These are phyloP conservation scores for Areca catechu DNA, from an alignment of 176 grass and related monocot genomes.

Conservation along the genomic window DNA sequence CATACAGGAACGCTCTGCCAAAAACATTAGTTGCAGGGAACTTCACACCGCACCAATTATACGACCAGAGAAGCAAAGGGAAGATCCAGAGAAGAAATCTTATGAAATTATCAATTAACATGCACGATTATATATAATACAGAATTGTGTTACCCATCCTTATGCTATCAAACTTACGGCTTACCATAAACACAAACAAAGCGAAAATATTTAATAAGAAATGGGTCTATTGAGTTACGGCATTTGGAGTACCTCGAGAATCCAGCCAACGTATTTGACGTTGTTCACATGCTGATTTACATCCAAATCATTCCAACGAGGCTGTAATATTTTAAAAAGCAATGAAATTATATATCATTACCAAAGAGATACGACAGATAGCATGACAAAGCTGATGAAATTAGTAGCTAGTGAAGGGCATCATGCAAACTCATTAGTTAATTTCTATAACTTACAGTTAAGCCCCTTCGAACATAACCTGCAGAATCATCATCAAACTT, in stretches of 20 bases:
- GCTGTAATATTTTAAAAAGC: constrained; percentile 21
- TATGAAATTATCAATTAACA: too few relatives aligned
- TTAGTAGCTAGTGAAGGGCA: neutral
- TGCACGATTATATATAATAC: too few relatives aligned
- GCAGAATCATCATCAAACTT: constrained; percentile 38
- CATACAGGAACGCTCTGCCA: constrained; percentile 70
- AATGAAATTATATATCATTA: neutral
- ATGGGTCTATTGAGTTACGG: neutral
- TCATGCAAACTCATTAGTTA: neutral
- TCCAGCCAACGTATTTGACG: constrained; percentile 84
- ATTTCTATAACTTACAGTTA: constrained; percentile 71
- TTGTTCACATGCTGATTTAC: constrained; percentile 84
- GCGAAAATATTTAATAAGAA: too few relatives aligned
- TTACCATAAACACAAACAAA: too few relatives aligned
- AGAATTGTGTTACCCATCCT: too few relatives aligned
- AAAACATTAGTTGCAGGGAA: neutral
- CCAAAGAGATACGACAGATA: neutral
- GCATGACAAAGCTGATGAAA: too few relatives aligned
- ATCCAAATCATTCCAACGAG: constrained; percentile 60
- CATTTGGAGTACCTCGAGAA: constrained; percentile 44
- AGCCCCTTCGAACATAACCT: constrained; percentile 65
- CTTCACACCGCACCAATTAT: too few relatives aligned
- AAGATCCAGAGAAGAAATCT: too few relatives aligned
- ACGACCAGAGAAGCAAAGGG: neutral
- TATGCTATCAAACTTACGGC: too few relatives aligned